A percentile compares a stretch with the other conserved stretches of the same genome.
These are phyloP conservation scores for Plasmodium fragile DNA, from an alignment of 169 alveolate species.

Conservation along the genomic window DNA sequence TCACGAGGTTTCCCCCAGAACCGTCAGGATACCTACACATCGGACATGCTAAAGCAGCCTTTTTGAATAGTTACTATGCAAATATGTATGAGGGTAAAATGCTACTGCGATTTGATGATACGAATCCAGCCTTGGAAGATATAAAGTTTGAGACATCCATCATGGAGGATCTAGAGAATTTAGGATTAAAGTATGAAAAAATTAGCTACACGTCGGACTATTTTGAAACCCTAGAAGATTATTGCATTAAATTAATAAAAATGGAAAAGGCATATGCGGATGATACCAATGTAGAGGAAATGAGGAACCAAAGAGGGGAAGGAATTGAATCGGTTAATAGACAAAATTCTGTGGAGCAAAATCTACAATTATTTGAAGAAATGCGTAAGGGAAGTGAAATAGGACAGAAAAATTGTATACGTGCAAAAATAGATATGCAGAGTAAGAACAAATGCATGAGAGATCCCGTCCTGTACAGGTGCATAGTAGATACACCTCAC, in stretches of 20 bases:
- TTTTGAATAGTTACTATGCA: slow-evolving; percentile 96
- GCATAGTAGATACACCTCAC: slow-evolving; percentile 93
- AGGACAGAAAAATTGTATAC: slow-evolving; percentile 94
- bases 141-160: slow-evolving; percentile 95
- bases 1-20: slow-evolving; percentile 99
- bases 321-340: slow-evolving; percentile 94
- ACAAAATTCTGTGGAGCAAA: slow-evolving; percentile 92
- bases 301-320: slow-evolving; percentile 97
- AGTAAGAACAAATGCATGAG: slow-evolving; percentile 96
- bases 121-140: slow-evolving; percentile 98
- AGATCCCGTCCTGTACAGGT: slow-evolving; percentile 98
- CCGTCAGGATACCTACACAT: slow-evolving; percentile 99
- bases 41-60: slow-evolving; percentile 99
- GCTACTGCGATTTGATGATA: slow-evolving; percentile 98
- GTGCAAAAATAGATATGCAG: slow-evolving; percentile 97
- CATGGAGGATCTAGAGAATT: slow-evolving; percentile 92
- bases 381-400: slow-evolving; percentile 91
- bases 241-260: slow-evolving; percentile 90
- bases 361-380: slow-evolving; percentile 92
- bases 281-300: slow-evolving; percentile 95
- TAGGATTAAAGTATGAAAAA: slow-evolving; percentile 92
- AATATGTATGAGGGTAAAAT: slow-evolving; percentile 95
- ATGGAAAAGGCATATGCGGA: slow-evolving; percentile 96
- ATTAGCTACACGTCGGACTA: slow-evolving; percentile 97
- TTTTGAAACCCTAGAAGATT: slow-evolving; percentile 91